phyloP scores from a whole-genome alignment of 192 early-diverging fungal species.

The Coemansia pectinata region DNA sequence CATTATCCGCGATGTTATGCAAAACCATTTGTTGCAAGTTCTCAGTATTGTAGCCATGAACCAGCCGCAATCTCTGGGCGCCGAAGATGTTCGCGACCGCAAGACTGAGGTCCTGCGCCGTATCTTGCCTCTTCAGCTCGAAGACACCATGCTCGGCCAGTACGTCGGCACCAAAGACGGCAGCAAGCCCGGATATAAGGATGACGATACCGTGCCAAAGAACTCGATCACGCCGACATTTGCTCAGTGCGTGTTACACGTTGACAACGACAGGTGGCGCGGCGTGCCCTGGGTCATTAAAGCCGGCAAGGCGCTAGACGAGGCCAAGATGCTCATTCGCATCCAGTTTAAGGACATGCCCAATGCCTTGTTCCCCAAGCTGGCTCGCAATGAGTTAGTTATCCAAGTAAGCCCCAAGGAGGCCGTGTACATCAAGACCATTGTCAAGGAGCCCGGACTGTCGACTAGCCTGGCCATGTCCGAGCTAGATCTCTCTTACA shows the following conservation, averaged over 20 bases:
- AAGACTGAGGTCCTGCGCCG: constrained; percentile 86
- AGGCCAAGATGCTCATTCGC: constrained; percentile 88
- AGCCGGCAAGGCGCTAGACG: constrained; percentile 85
- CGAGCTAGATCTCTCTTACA: constrained; percentile 90
- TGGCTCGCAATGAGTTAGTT: constrained; percentile 91
- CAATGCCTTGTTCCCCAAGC: constrained; percentile 70
- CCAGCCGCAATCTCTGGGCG: constrained; percentile 74
- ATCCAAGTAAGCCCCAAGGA: constrained; percentile 92
- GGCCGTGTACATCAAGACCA: constrained; percentile 94
- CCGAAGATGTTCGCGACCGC: constrained; percentile 91
- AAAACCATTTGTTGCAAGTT: constrained; percentile 92
- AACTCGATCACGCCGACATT: constrained; percentile 87
- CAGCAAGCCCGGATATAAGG: constrained; percentile 82
- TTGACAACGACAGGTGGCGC: constrained; percentile 91
- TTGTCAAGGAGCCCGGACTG: constrained; percentile 89
- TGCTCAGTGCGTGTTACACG: constrained; percentile 80
- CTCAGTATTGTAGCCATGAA: constrained; percentile 94
- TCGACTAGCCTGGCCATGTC: constrained; percentile 76
- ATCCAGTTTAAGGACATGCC: constrained; percentile 93
- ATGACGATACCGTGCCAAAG: constrained; percentile 85
- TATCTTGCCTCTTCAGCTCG: constrained; percentile 70
- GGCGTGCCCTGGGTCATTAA: constrained; percentile 68
- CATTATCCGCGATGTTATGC: constrained; percentile 95
- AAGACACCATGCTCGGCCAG: constrained; percentile 88
- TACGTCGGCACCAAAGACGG: constrained; percentile 78